Percentiles rank a stretch among this genome's conserved stretches.
These are phyloP conservation scores for Astragalus membranaceus DNA, from an alignment of 306 rosid genomes.

Conservation along the genomic window DNA sequence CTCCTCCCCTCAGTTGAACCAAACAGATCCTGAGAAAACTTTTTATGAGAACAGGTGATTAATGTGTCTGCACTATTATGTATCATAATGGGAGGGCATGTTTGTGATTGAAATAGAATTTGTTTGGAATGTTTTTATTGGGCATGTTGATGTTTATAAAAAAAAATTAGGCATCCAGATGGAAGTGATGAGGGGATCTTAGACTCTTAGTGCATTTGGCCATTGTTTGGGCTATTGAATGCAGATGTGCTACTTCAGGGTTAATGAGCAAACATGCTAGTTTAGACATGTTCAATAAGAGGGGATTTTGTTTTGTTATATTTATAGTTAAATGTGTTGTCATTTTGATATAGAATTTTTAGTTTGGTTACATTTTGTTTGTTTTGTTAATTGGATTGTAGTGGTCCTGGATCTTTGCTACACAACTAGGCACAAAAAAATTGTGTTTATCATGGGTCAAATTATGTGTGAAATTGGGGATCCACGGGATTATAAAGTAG, in stretches of 20 bases:
- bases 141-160: not conserved
- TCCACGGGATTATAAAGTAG: not conserved
- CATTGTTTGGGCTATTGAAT: not conserved
- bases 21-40: not conserved
- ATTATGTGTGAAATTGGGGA: not conserved
- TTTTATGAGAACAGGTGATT: not conserved
- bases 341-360: not conserved
- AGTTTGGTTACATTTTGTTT: not conserved
- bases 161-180: not conserved
- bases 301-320: not conserved
- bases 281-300: not conserved
- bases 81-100: not conserved
- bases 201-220: not conserved
- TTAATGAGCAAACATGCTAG: not conserved
- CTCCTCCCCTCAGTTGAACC: too few species aligned
- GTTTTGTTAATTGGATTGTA: not conserved
- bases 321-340: not conserved
- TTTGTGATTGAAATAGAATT: not conserved
- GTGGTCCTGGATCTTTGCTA: slow-evolving; percentile 1
- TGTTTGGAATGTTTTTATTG: not conserved
- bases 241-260: not conserved
- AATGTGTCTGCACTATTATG: not conserved
- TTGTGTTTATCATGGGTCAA: not conserved
- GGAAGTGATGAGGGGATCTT: not conserved
- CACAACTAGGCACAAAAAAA: not conserved